phyloP scores from a whole-genome alignment of 2,329 filamentous ascomycete species.

The Trichophyton verrucosum region DNA sequence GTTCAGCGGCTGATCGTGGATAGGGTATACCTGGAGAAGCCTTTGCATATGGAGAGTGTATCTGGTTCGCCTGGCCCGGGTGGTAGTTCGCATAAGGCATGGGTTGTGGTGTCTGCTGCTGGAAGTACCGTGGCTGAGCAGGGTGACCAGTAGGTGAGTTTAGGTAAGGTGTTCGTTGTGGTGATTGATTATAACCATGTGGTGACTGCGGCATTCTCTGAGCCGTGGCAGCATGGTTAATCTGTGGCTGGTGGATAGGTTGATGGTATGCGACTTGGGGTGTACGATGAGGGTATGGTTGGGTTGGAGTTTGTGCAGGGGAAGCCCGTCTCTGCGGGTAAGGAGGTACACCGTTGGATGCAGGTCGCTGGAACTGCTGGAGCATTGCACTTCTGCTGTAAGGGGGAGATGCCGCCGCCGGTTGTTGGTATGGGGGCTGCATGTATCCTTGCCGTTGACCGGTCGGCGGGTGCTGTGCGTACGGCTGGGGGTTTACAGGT shows the following conservation, averaged over 20 bases:
- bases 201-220: slow-evolving; percentile 19
- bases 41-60: slow-evolving; percentile 24
- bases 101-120: slow-evolving; percentile 20
- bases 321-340: slow-evolving; percentile 21
- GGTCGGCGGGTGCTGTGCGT: slow-evolving; percentile 23
- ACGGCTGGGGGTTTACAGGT: slow-evolving; percentile 20
- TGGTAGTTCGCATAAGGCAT: slow-evolving; percentile 20
- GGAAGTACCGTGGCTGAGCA: slow-evolving; percentile 22
- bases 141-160: slow-evolving; percentile 20
- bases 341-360: slow-evolving; percentile 26
- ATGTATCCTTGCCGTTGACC: slow-evolving; percentile 26
- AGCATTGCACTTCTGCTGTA: slow-evolving; percentile 25
- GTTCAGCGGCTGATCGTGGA: slow-evolving; percentile 29
- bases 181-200: slow-evolving; percentile 21
- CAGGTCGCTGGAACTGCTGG: slow-evolving; percentile 31
- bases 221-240: slow-evolving; percentile 22
- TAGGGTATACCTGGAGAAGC: slow-evolving; percentile 25
- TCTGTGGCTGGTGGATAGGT: slow-evolving; percentile 18
- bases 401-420: slow-evolving; percentile 15
- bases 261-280: slow-evolving; percentile 19
- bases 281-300: slow-evolving; percentile 14
- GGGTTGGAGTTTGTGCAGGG: slow-evolving; percentile 18
- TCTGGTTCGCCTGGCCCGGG: slow-evolving; percentile 21
- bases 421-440: slow-evolving; percentile 25
- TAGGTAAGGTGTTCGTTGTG: slow-evolving; percentile 25